Conservation (phyloP, 345 rosid genomes). For the Acer negundo region DNA sequence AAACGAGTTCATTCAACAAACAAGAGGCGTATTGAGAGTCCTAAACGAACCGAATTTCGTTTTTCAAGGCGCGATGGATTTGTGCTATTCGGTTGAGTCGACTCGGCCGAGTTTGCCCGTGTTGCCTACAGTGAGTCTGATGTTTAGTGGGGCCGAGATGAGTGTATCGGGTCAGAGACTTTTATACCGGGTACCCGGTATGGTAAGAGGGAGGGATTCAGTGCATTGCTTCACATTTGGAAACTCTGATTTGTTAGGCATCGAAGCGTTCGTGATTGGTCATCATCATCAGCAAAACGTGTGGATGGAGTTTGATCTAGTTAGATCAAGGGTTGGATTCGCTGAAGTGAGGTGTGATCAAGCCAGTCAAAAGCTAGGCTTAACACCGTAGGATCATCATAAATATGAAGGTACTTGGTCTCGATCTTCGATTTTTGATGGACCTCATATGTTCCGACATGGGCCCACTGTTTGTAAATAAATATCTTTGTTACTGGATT, state of each 20-base stretch:
- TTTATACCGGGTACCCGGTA: slow-evolving; percentile 56
- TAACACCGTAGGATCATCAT: neutral
- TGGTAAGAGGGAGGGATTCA: slow-evolving; percentile 41
- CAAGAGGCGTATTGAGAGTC: slow-evolving; percentile 40
- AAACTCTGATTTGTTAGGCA: slow-evolving; percentile 69
- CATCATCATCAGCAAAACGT: slow-evolving; percentile 81
- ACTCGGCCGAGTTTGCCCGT: slow-evolving; percentile 25
- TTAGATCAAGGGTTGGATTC: slow-evolving; percentile 73
- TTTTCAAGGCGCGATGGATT: slow-evolving; percentile 83
- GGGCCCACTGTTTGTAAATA: neutral
- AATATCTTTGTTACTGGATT: neutral
- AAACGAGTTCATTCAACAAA: slow-evolving; percentile 55
- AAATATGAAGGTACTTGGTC: too few relatives aligned
- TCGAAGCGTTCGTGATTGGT: slow-evolving; percentile 76
- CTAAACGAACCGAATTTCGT: slow-evolving; percentile 56
- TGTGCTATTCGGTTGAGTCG: slow-evolving; percentile 45
- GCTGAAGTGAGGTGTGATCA: slow-evolving; percentile 63
- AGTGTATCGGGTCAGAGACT: slow-evolving; percentile 60
- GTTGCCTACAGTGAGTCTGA: slow-evolving; percentile 50
- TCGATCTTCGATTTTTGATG: too few relatives aligned
- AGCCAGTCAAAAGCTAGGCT: slow-evolving; percentile 53
- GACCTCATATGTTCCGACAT: too few relatives aligned
- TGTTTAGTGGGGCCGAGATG: slow-evolving; percentile 73
- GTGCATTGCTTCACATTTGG: slow-evolving; percentile 85
- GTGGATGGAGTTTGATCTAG: slow-evolving; percentile 85